Percentiles rank a stretch among this genome's conserved stretches.
phyloP scores from a whole-genome alignment of 2,329 filamentous ascomycete genomes.

The Penicillium sp. region DNA sequence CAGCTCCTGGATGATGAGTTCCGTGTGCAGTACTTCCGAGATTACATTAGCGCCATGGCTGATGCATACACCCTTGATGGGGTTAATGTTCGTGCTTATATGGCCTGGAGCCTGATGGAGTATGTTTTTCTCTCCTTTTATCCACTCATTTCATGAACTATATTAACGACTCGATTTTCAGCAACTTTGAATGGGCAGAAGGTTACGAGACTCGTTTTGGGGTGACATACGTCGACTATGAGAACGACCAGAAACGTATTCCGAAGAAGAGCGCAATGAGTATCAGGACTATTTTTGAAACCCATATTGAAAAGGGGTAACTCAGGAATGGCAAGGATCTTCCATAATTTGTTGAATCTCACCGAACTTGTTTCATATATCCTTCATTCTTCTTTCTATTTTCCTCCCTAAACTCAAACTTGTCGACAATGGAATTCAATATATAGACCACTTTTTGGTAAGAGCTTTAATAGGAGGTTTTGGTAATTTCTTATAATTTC shows the following conservation, averaged over 20 bases:
- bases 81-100: conserved; percentile 76
- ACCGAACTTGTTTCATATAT: neutral
- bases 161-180: conserved; percentile 24
- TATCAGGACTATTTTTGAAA: conserved; percentile 69
- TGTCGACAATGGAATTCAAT: neutral
- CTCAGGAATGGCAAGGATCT: neutral
- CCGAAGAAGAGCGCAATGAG: conserved; percentile 81
- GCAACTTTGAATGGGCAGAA: conserved; percentile 90
- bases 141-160: neutral
- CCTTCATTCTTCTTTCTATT: neutral
- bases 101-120: conserved; percentile 87
- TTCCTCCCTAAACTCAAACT: neutral
- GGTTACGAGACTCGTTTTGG: conserved; percentile 85
- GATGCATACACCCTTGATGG: conserved; percentile 69
- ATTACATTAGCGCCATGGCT: conserved; percentile 75
- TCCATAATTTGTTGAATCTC: neutral
- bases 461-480: no score
- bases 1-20: conserved; percentile 79
- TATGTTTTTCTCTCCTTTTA: conserved; percentile 32
- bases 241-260: conserved; percentile 72
- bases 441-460: no score
- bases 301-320: conserved; percentile 64
- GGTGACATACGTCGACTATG: conserved; percentile 79
- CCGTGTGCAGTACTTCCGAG: conserved; percentile 73
- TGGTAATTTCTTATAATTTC: no score